These are phyloP conservation scores for Tetrapisispora iriomotensis DNA, from an alignment of 805 yeast species.

Conservation along the genomic window DNA sequence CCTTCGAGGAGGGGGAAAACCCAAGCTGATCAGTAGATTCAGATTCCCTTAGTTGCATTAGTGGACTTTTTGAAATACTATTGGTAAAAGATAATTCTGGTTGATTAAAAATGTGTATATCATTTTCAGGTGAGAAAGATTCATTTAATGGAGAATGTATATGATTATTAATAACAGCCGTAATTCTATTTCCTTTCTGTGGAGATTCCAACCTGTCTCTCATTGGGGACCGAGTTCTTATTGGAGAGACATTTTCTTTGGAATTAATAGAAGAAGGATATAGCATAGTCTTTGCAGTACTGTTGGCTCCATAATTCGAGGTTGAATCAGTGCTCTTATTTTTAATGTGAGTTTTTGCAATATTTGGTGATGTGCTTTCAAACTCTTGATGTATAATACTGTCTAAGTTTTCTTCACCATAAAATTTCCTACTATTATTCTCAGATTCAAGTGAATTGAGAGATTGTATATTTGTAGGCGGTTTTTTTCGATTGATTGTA, in stretches of 20 bases:
- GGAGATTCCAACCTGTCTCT: constrained; percentile 13
- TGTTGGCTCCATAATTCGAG: neutral
- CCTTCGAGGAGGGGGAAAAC: constrained; percentile 25
- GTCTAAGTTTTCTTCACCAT: too few species aligned
- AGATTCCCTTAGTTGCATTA: neutral
- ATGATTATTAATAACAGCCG: constrained; percentile 26
- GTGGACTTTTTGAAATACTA: constrained; percentile 2
- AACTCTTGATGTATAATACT: too few species aligned
- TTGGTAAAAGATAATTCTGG: neutral
- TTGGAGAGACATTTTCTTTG: neutral
- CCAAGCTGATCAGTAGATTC: constrained; percentile 4
- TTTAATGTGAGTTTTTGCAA: neutral
- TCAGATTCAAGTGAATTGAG: neutral
- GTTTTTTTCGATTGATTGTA: constrained; percentile 1
- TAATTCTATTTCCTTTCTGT: constrained; percentile 23
- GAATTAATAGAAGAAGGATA: too few species aligned
- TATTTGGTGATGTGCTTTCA: neutral
- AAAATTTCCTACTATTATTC: too few species aligned
- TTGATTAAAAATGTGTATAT: neutral
- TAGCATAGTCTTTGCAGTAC: neutral
- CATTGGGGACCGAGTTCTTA: constrained; percentile 3
- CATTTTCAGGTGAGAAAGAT: neutral
- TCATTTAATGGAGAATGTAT: constrained; percentile 26
- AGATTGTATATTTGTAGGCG: neutral
- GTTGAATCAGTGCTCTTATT: neutral